phyloP scores from a whole-genome alignment of 305 asterid genomes.

The Fraxinus latifolia region DNA sequence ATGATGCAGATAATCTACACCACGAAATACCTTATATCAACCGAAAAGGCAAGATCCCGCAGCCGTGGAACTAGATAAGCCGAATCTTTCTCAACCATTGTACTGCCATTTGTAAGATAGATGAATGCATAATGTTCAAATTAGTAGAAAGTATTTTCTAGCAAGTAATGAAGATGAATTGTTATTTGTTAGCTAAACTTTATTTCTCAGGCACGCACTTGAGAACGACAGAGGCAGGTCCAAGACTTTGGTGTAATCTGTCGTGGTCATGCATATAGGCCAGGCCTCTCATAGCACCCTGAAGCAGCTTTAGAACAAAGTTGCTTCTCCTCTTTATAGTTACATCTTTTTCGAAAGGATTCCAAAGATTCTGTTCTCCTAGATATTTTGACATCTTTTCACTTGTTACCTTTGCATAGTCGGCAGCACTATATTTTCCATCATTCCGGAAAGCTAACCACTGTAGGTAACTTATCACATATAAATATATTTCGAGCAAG shows the following conservation, averaged over 20 bases:
- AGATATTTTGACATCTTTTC: conserved; percentile 56
- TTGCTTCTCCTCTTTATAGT: conserved; percentile 61
- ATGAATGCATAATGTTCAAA: conserved; percentile 11
- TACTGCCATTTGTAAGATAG: conserved; percentile 45
- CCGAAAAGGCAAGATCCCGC: conserved; percentile 93
- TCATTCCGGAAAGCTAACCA: conserved; percentile 94
- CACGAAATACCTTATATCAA: conserved; percentile 61
- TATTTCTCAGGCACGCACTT: conserved; percentile 48
- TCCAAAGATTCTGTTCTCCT: conserved; percentile 65
- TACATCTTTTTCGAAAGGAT: conserved; percentile 71
- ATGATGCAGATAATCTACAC: conserved; percentile 15
- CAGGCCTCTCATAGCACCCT: conserved; percentile 67
- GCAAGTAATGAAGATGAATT: conserved; percentile 6
- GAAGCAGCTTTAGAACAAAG: conserved; percentile 64
- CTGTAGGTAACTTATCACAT: conserved; percentile 33
- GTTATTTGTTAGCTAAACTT: background rate
- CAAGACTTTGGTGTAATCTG: conserved; percentile 88
- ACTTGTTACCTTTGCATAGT: conserved; percentile 69
- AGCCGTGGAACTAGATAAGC: conserved; percentile 79
- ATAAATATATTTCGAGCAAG: background rate
- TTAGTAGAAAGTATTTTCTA: conserved; percentile 7
- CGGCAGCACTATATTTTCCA: conserved; percentile 85
- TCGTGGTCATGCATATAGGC: conserved; percentile 76
- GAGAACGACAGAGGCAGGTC: conserved; percentile 86
- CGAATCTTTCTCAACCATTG: conserved; percentile 76